A percentile compares a stretch with the other conserved stretches of the same genome.
phyloP scores from a whole-genome alignment of 2,329 filamentous ascomycete genomes.

The Akanthomyces muscarius region DNA sequence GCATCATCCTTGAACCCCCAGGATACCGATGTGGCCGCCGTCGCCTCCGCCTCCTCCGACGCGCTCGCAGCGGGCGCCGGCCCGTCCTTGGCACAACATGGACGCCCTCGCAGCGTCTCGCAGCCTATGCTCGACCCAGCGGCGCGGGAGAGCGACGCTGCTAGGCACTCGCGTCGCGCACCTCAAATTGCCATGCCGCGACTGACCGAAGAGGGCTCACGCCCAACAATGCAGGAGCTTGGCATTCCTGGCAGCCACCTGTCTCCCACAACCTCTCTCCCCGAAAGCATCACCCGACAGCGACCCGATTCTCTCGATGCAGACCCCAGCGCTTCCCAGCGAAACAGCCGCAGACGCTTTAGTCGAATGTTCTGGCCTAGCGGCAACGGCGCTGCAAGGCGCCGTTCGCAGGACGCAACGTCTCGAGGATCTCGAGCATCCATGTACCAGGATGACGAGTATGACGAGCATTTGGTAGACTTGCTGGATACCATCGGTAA shows the following conservation, averaged over 20 bases:
- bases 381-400: constrained; percentile 1
- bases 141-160: constrained; percentile 20
- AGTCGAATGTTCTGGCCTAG: constrained; percentile 18
- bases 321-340: background rate
- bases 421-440: background rate
- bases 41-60: background rate
- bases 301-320: background rate
- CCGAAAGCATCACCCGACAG: constrained; percentile 19
- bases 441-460: constrained; percentile 28
- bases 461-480: constrained; percentile 37
- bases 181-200: constrained; percentile 36
- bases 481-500: constrained; percentile 39
- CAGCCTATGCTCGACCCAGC: constrained; percentile 30
- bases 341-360: constrained; percentile 4
- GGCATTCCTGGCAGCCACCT: constrained; percentile 23
- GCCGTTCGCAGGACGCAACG: background rate
- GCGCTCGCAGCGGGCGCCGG: background rate
- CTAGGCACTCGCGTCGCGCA: constrained; percentile 29
- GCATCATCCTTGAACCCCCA: background rate
- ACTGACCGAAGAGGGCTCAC: constrained; percentile 36
- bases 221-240: constrained; percentile 35
- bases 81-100: constrained; percentile 23
- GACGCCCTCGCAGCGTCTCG: constrained; percentile 34
- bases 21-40: background rate
- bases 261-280: constrained; percentile 28